A percentile compares a stretch with the other conserved stretches of the same genome.
Evolutionary conservation across 306 rosid genomes (phyloP).

Genomic region (Boehmeria nivea): DNA sequence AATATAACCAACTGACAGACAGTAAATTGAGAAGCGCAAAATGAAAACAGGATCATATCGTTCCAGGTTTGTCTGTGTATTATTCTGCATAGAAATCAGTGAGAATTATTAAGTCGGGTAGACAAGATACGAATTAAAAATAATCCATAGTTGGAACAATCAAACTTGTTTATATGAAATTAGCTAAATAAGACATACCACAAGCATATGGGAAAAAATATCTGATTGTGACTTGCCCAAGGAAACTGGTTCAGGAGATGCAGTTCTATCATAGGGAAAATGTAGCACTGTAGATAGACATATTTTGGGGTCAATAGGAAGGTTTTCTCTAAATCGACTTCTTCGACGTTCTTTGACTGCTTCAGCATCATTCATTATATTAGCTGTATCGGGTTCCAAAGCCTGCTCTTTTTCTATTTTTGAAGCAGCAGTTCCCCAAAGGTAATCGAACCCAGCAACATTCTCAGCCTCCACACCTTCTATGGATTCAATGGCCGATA

Average conservation of each 20-base stretch:
- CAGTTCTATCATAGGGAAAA: constrained; percentile 61
- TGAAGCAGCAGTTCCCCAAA: constrained; percentile 50
- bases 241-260: constrained; percentile 36
- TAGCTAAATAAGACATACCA: constrained; percentile 21
- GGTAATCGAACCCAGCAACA: constrained; percentile 32
- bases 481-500: constrained; percentile 56
- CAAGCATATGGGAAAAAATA: constrained; percentile 28
- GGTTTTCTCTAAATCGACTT: constrained; percentile 59
- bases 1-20: constrained; percentile 53
- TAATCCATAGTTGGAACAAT: neutral
- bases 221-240: constrained; percentile 26
- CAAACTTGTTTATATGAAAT: neutral
- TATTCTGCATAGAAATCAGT: constrained; percentile 20
- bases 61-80: constrained; percentile 26
- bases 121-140: constrained; percentile 11
- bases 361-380: constrained; percentile 43
- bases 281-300: constrained; percentile 68
- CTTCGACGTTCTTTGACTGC: constrained; percentile 46
- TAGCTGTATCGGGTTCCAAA: constrained; percentile 28
- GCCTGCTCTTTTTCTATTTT: constrained; percentile 35
- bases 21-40: constrained; percentile 68
- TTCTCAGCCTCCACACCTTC: constrained; percentile 29
- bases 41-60: constrained; percentile 80
- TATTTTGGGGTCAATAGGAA: constrained; percentile 62
- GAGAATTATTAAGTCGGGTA: constrained; percentile 13